Evolutionary conservation across 129 eudicot species (phyloP).

Genomic region (Calendula officinalis): DNA sequence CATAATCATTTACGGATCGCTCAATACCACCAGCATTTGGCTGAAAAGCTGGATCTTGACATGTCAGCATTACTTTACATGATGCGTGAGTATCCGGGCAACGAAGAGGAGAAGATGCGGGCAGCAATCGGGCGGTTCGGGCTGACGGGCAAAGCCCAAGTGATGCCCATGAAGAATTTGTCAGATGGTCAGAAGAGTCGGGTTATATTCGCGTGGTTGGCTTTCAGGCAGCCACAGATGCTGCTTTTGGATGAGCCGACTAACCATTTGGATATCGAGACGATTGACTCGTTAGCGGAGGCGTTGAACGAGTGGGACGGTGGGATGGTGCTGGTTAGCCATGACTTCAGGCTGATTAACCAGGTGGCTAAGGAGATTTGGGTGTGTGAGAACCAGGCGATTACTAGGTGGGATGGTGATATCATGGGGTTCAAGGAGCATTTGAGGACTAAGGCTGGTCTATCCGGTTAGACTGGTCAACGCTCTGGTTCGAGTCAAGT

Average conservation of each 20-base stretch:
- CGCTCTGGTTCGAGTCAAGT: conserved; percentile 14
- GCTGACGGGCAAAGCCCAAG: conserved; percentile 77
- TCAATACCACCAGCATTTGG: conserved; percentile 87
- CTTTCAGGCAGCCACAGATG: conserved; percentile 91
- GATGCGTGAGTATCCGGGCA: conserved; percentile 84
- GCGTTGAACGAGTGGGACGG: conserved; percentile 98
- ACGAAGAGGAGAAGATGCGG: conserved; percentile 94
- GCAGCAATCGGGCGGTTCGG: conserved; percentile 91
- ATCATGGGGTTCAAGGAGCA: conserved; percentile 88
- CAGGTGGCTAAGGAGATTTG: conserved; percentile 98
- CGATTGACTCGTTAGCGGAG: conserved; percentile 88
- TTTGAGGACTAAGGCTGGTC: conserved; percentile 67
- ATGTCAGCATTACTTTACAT: conserved; percentile 70
- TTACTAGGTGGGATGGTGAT: conserved; percentile 92
- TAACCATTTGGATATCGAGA: conserved; percentile 94
- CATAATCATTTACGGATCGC: conserved; percentile 90
- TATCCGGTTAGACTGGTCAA: conserved; percentile 38
- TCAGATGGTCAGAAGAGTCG: conserved; percentile 94
- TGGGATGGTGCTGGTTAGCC: conserved; percentile 95
- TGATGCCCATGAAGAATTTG: conserved; percentile 95
- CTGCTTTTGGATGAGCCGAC: conserved; percentile 94
- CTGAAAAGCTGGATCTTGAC: conserved; percentile 84
- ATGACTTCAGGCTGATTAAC: conserved; percentile 90
- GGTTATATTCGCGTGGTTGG: conserved; percentile 95
- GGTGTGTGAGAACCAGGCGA: conserved; percentile 89